Evolutionary conservation across 1,139 yeast species (phyloP).

Genomic region (Blastobotrys raffinosifermentans): DNA sequence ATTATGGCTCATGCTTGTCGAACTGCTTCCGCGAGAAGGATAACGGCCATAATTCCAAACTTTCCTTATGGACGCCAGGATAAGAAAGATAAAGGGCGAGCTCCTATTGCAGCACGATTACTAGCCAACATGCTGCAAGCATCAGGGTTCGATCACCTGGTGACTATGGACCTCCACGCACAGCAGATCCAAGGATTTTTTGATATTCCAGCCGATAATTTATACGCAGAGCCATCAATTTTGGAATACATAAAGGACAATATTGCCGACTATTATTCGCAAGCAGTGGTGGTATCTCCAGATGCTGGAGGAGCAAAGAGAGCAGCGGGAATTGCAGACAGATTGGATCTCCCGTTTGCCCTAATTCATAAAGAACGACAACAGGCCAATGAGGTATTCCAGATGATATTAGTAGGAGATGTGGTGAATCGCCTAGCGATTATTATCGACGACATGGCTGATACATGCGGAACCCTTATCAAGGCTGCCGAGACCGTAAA

Average conservation of each 20-base stretch:
- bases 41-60: constrained; percentile 91
- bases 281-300: constrained; percentile 81
- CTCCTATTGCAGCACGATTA: constrained; percentile 93
- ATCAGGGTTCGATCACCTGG: constrained; percentile 95
- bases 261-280: constrained; percentile 45
- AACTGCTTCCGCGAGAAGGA: constrained; percentile 89
- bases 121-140: constrained; percentile 93
- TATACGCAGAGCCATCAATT: constrained; percentile 92
- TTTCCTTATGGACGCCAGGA: constrained; percentile 99
- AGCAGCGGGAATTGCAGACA: constrained; percentile 91
- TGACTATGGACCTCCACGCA: constrained; percentile 98
- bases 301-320: constrained; percentile 99
- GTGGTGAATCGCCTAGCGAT: constrained; percentile 80
- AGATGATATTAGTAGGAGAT: constrained; percentile 96
- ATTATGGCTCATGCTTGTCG: constrained; percentile 93
- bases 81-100: constrained; percentile 91
- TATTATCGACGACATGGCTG: constrained; percentile 97
- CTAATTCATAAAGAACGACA: constrained; percentile 95
- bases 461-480: constrained; percentile 93
- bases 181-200: constrained; percentile 99
- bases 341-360: constrained; percentile 86
- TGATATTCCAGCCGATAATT: constrained; percentile 89
- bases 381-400: constrained; percentile 84
- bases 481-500: constrained; percentile 90
- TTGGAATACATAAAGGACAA: constrained; percentile 77